Conservation (phyloP, 1,284 basidiomycete genomes). For the Rhodotorula sp. region DNA sequence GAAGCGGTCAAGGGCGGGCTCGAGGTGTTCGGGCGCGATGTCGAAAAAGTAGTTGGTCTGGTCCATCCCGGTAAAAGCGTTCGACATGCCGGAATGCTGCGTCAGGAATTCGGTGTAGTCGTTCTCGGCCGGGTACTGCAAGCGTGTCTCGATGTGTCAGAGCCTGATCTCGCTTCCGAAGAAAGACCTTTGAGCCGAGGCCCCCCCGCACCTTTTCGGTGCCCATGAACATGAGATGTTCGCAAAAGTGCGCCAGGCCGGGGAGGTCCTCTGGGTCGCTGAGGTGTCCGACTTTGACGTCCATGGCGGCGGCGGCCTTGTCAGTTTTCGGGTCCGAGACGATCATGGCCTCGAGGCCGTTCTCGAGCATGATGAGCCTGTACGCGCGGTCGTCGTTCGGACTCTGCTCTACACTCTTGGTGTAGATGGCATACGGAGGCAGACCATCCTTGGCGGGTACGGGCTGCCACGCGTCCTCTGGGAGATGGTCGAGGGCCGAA, state of each 20-base stretch:
- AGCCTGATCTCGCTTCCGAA: no score
- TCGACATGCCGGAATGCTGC: constrained; percentile 86
- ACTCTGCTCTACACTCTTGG: constrained; percentile 69
- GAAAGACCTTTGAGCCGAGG: not conserved
- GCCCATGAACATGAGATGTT: constrained; percentile 91
- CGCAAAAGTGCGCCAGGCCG: constrained; percentile 66
- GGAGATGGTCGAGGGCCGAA: constrained; percentile 23
- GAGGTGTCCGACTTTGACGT: constrained; percentile 92
- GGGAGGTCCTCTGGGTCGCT: constrained; percentile 66
- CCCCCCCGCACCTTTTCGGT: constrained; percentile 51
- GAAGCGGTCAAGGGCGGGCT: constrained; percentile 84
- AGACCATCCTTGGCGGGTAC: not conserved
- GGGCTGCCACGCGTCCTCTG: not conserved
- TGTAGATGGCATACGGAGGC: constrained; percentile 56
- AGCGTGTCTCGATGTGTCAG: not conserved
- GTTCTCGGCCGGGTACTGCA: constrained; percentile 81
- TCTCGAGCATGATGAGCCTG: constrained; percentile 74
- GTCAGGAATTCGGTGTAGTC: constrained; percentile 88
- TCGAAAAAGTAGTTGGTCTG: constrained; percentile 96
- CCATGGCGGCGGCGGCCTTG: constrained; percentile 87
- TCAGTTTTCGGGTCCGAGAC: constrained; percentile 85
- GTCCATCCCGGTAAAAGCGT: constrained; percentile 89
- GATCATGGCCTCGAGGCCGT: constrained; percentile 81
- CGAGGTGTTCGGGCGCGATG: constrained; percentile 79
- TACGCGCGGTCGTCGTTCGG: constrained; percentile 74